Base-by-base conservation (phyloP, 768 basidiomycete genomes). In the Mycena leptocephala region DNA sequence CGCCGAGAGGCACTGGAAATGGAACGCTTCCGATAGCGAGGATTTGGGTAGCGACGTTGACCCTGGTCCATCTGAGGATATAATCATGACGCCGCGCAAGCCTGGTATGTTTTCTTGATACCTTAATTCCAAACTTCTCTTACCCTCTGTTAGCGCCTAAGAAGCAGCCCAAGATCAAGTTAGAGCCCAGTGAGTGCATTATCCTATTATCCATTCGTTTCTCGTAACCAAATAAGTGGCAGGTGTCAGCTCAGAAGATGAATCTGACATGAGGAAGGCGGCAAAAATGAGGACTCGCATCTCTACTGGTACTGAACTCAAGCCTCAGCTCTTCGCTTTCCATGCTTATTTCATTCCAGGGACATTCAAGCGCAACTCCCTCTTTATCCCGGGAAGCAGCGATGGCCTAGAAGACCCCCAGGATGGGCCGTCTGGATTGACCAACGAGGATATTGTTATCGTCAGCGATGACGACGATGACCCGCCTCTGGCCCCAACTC, bases 11-110 rank as follows among this genome's bases (percentile, higher is more conserved):
- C 64, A 28, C 24, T 66, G 64, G 64, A 26, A 71, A 22, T 72
- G 70, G 70, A 35, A 51, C 5, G 26, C 53, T 3, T 37, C 48
- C 7, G 62, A 72, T 3, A 72, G 61, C 35, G 51, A 56, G 4
- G 70, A 72, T 39, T 16, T 72, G 5, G 70, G 70, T 4, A 64
- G 35, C 16, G 70, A 72, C 13, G 56, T 72, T 22, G 70, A 72
- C 5, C 53, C 62, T 6, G 26, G 55, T 2, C 24, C 33, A 7
- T 72, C 70, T 1, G 70, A 64, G 22, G 70, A 72, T 18, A 30
- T 64, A 14, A 8, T 39, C 4, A 30, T 24, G 43, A 43, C 69
- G 6, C 46, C 61, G 2, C 58, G 30, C 16, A 53, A 39, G 24
- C 62, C 35, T 16, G 70, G 59, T 63, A 24, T 16, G 59, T 55